Evolutionary conservation across 140 eudicot species (phyloP).

Genomic region (Cichorium intybus): DNA sequence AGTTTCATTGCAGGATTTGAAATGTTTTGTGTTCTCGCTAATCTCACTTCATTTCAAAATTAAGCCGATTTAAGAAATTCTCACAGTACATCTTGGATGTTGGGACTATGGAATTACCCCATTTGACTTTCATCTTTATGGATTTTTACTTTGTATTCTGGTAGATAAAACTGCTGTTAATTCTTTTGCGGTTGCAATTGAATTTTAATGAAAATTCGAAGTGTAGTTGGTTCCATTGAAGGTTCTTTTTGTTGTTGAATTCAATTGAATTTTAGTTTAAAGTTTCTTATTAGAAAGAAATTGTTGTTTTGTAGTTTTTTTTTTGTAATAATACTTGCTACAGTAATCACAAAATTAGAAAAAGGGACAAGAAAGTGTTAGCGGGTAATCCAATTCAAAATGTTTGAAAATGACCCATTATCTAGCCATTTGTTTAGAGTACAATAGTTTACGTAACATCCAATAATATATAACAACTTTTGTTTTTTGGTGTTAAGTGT

Average conservation of each 20-base stretch:
- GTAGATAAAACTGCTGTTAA: background rate
- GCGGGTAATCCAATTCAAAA: no score
- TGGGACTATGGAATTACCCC: background rate
- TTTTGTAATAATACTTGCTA: background rate
- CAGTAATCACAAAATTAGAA: no score
- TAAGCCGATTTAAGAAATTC: slow-evolving; percentile 19
- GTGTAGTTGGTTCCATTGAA: background rate
- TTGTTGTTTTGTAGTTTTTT: no score
- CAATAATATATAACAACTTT: no score
- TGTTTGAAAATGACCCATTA: no score
- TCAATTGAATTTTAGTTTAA: no score
- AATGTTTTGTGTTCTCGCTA: slow-evolving; percentile 30
- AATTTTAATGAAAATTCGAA: background rate
- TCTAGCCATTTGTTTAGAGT: no score
- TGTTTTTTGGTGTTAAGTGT: no score
- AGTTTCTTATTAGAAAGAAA: background rate
- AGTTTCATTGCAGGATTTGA: slow-evolving; percentile 20
- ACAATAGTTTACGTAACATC: no score
- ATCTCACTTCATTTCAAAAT: slow-evolving; percentile 30
- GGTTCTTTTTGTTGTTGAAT: no score
- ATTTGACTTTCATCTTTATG: background rate
- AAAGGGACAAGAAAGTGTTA: no score
- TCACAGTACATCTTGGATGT: background rate
- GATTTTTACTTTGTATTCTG: slow-evolving; percentile 9
- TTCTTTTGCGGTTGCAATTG: background rate